Base-by-base conservation (phyloP, 2,329 filamentous ascomycete species). In the Cladosporium velox region DNA sequence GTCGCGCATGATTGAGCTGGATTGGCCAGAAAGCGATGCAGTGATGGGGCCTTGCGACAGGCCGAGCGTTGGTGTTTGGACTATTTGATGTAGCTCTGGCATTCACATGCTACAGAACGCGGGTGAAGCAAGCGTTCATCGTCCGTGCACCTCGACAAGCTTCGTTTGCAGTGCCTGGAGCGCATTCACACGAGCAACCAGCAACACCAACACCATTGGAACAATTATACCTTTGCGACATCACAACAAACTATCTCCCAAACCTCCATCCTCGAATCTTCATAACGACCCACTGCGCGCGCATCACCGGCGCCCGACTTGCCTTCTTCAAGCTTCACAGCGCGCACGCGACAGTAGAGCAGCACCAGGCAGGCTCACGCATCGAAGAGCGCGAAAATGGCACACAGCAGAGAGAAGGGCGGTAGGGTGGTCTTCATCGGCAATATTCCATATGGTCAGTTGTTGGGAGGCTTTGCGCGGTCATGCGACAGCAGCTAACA, bases 351-450 rank as follows among this genome's bases (percentile, higher is more conserved):
- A 62, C 38, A 30, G 11, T 8, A 62, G 18, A 49, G 41, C 15
- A 35, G 41, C 4, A 51, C 44, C 32, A 24, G 41, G 34, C 18
- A 32, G 8, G 21, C 49, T 44, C 15, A 28, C 61, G 44, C 30
- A 55, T 41, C 47, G 15, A 12, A 57, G 38, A 21, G 41, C 8
- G 28, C 24, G n/a, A 28, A 44, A 10, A 61, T 66, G 54, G 47
- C 57, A n/a, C 51, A 57, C 60, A 59, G 52, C 58, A 74, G 85
- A 73, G 91, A 92, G 80, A 90, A 89, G 76, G 90, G 88, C 14
- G 91, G 90, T 18, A 87, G 90, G 68, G 90, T 93, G 32, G 90
- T 94, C 67, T 95, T 95, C 77, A 91, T 94, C 66, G 91, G 91
- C 70, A 93, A 94, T 75, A 93, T 92, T 71, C 89, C 90, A n/a